A percentile compares a stretch with the other conserved stretches of the same genome.
These are phyloP conservation scores for Talaromyces atroroseus DNA, from an alignment of 2,329 filamentous ascomycete species.

Conservation along the genomic window DNA sequence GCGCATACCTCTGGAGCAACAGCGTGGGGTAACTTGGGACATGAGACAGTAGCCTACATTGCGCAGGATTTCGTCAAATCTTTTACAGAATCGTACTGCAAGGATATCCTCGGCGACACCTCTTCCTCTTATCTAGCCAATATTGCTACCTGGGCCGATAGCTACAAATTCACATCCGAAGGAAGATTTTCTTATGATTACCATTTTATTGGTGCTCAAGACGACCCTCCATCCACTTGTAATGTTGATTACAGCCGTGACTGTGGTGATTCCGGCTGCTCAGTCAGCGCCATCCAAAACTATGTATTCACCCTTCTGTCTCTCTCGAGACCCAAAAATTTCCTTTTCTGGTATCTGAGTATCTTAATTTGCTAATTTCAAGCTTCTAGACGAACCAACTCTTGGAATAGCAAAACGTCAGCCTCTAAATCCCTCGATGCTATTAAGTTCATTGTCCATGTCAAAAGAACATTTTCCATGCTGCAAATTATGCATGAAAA, in stretches of 20 bases:
- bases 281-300: slow-evolving; percentile 51
- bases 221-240: slow-evolving; percentile 44
- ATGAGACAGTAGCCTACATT: slow-evolving; percentile 51
- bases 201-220: slow-evolving; percentile 50
- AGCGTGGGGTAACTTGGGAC: slow-evolving; percentile 51
- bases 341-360: background rate
- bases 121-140: slow-evolving; percentile 45
- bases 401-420: slow-evolving; percentile 22
- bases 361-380: background rate
- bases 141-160: slow-evolving; percentile 51
- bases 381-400: slow-evolving; percentile 32
- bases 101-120: slow-evolving; percentile 39
- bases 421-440: slow-evolving; percentile 38
- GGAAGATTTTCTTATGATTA: slow-evolving; percentile 45
- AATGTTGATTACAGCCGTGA: slow-evolving; percentile 48
- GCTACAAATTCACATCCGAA: slow-evolving; percentile 44
- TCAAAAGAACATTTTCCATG: slow-evolving; percentile 3
- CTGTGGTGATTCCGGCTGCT: slow-evolving; percentile 46
- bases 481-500: background rate
- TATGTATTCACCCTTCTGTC: slow-evolving; percentile 28
- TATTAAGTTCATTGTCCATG: slow-evolving; percentile 46
- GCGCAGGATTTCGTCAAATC: slow-evolving; percentile 45
- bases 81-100: slow-evolving; percentile 44
- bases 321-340: background rate
- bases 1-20: slow-evolving; percentile 14